A percentile compares a stretch with the other conserved stretches of the same genome.
Conservation (phyloP, 805 yeast genomes). For the Jamesozyma piceae region DNA sequence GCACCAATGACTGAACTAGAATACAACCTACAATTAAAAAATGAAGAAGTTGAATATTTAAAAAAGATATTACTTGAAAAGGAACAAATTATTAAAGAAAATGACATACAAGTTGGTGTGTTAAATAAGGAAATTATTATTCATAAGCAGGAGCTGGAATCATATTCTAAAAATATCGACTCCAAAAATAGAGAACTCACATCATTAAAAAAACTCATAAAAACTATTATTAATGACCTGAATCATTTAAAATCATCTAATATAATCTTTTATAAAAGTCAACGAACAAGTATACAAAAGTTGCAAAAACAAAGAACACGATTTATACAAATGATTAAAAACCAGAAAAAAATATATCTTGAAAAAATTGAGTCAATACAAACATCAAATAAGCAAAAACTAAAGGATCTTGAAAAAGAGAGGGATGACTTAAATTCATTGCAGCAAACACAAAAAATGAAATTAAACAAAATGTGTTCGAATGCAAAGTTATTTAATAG, state of each 20-base stretch:
- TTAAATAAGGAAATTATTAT: no score
- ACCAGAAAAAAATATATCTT: no score
- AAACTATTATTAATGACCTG: background rate
- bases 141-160: background rate
- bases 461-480: background rate
- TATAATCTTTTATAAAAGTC: background rate
- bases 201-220: background rate
- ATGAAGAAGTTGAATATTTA: background rate
- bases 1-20: no score
- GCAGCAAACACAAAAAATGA: no score
- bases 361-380: no score
- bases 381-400: background rate
- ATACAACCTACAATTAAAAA: no score
- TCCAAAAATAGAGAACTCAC: background rate
- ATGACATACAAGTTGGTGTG: background rate
- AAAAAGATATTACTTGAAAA: background rate
- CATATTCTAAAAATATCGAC: background rate
- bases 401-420: background rate
- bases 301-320: background rate
- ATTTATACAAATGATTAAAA: background rate
- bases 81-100: background rate
- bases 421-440: background rate
- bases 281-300: background rate
- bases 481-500: background rate
- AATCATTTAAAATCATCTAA: no score